Base-by-base conservation (phyloP, 805 yeast species). In the Saccharomycopsis malanga region DNA sequence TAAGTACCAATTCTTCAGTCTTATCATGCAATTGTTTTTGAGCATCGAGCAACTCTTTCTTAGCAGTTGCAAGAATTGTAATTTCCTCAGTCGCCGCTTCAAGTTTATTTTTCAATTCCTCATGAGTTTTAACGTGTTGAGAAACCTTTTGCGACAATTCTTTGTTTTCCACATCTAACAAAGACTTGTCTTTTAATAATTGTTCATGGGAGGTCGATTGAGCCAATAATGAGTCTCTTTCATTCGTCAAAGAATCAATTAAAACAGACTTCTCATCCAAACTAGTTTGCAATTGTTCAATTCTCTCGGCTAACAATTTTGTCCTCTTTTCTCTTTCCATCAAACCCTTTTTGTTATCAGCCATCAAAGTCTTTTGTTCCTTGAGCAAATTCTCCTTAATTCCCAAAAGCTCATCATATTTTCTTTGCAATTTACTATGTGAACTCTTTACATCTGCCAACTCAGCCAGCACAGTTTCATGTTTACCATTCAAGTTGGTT, bases 401-500 rank as follows among this genome's bases (percentile, higher is more conserved):
- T 4, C 10, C 15, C 10, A 25, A 12, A 40, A 27, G 4, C 3
- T 37, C 46, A 3, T 32, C n/a, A 21, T 14, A n/a, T 22, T 40
- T 32, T 9, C 29, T 3, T 42, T 45, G 34, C n/a, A 29, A 22
- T 21, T 25, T n/a, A 10, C 25, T 34, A 6, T 17, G 32, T 1
- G 20, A 14, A 5, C 34, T 21, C 20, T 43, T 42, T 6, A 30
- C n/a, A 10, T 18, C 25, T 4, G 22, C 39, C 34, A 44, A 34
- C 14, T 49, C 45, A 5, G 42, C 25, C 2, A 39, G 40, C 12
- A 39, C 64, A 17, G 58, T 61, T 32, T 60, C 56, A 45, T 62
- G 61, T 4, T 66, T 53, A 39, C 63, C 65, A 1, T 64, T 46
- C 21, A 46, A 42, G 2, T 34, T 4, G 3, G 25, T 35, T 15